Evolutionary conservation across 164 flowering plant species (phyloP), one percentile per base, ranked within the genome.

Genomic region (Taxillus chinensis): DNA sequence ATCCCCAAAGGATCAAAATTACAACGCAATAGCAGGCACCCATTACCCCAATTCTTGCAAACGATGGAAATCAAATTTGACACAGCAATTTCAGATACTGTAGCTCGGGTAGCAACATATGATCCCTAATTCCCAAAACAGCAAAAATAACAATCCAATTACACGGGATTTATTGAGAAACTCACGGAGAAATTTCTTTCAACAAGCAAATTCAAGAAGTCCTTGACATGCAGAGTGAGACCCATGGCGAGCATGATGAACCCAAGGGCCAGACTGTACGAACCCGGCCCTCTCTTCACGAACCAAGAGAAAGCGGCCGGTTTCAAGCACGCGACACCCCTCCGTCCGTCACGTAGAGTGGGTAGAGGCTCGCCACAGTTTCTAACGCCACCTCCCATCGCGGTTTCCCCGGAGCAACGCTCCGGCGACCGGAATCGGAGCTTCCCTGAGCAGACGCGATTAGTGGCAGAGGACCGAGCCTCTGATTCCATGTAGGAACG

Each of bases 231-330:
- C 77, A 89, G 64, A 8, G 93, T 85, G 62, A 89, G 67, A 48
- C 93, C 96, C 93, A 89, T 89, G 7, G 84, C 71, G 67, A 89
- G 65, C 91, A 89, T 89, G 7, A 89, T 82, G 41, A 89, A 74
- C 49, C 87, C 89, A 60, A 89, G 88, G 17, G 86, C 65, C 49
- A 81, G 62, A 70, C 82, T 86, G 64, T 84, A 89, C 0, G 91
- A 83, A 68, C 67, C 56, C 0, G 96, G 96, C 5, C 76, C 86
- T 63, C 70, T 64, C 64, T 72, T 39, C 62, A 85, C 93, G 69
- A 83, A 81, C 91, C 90, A 85, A n/a, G 84, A 72, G 66, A 87
- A 90, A 55, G 83, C 71, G 42, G 83, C 69, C 6, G 96, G 96
- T 40, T 70, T 79, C n/a, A 83, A 64, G 67, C 91, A 87, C 9